A percentile compares a stretch with the other conserved stretches of the same genome.
Conservation (phyloP, 2,329 filamentous ascomycete species). For the Elsinoe arachidis region DNA sequence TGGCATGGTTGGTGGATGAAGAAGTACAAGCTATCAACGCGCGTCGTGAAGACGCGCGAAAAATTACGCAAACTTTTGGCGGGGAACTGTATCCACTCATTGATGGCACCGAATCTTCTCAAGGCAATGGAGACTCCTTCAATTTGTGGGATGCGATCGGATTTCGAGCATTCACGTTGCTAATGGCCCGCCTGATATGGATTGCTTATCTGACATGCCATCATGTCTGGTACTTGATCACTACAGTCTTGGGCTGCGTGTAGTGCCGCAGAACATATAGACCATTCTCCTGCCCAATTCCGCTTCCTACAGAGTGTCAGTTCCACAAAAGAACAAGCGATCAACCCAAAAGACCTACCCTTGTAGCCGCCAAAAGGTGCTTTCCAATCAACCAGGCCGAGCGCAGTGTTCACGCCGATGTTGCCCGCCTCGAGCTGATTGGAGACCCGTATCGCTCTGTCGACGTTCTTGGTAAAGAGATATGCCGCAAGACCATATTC, state of each 20-base stretch:
- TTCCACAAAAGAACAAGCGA: not conserved
- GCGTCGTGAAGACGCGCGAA: no score
- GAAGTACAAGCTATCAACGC: no score
- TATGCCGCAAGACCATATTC: conserved; percentile 27
- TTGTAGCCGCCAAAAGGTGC: conserved; percentile 37
- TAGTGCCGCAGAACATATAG: not conserved
- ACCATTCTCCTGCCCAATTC: not conserved
- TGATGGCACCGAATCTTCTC: no score
- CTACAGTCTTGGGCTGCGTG: not conserved
- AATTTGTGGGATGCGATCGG: no score
- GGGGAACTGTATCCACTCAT: no score
- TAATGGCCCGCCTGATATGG: no score
- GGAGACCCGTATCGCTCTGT: conserved; percentile 26
- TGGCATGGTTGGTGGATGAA: no score
- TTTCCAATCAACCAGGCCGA: conserved; percentile 25
- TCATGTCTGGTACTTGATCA: not conserved
- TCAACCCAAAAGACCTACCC: not conserved
- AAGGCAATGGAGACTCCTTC: no score
- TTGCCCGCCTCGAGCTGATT: not conserved
- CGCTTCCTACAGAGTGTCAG: not conserved
- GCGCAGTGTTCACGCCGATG: conserved; percentile 23
- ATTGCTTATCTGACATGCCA: not conserved
- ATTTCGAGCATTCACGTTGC: no score
- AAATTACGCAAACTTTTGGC: no score
- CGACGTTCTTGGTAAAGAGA: conserved; percentile 27